Evolutionary conservation across 768 basidiomycete genomes (phyloP), one percentile per base, ranked within the genome.

Genomic region (Paxillus ammoniavirescens): DNA sequence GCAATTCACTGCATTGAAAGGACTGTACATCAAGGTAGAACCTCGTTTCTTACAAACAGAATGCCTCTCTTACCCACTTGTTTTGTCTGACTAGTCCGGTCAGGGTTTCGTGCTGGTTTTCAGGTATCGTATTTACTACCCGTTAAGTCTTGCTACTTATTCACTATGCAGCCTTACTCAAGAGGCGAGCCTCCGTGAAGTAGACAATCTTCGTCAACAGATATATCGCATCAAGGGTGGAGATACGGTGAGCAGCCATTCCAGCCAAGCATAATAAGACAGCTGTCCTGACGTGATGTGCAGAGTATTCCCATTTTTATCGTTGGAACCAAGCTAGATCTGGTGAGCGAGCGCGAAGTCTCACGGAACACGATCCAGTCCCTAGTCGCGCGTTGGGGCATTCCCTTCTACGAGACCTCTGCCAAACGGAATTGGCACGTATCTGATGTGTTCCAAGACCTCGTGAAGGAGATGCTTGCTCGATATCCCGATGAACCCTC

Each of bases 401-500:
- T 90, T n/a, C 87, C 79, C 6, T 88, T 90, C 63, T 92, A 87
- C 65, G 91, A 93, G 72, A 93, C 91, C 3, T 91, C 89, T n/a
- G 89, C 91, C 9, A 93, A 92, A 68, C 77, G 82, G 44, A 84
- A 91, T 63, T 90, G 87, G 89, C 83, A 92, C 60, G 78, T 93
- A 49, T 72, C 72, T 8, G 88, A 90, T 37, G 89, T 87, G 15
- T 93, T 93, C 65, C 83, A 88, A 61, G 86, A 87, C 55, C 77
- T 92, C 28, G 72, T 90, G 44, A 78, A 79, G 57, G 89, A 88
- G 61, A 89, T 92, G 89, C 80, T 86, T 30, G 67, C 59, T 49
- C 78, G 78, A 54, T 89, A 85, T 66, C 87, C 88, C 15, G 62
- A 72, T 37, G 78, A 81, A 31, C 54, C 53, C 36, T 53, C 63